A percentile compares a stretch with the other conserved stretches of the same genome.
These are phyloP conservation scores for Populus deltoides DNA, from an alignment of 345 rosid species.

Conservation along the genomic window DNA sequence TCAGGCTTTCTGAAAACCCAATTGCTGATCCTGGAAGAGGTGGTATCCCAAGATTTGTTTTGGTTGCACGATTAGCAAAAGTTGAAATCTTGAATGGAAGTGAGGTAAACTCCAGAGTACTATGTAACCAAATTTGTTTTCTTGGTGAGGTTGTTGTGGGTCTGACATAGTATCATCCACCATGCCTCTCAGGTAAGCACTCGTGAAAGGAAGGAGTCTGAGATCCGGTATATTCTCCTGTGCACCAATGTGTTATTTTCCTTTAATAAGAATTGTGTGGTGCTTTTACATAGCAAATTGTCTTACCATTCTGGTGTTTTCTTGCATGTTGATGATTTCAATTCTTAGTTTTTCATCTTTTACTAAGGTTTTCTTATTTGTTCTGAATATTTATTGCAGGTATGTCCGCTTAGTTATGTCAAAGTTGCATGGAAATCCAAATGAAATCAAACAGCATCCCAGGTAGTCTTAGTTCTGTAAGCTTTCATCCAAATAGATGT, in stretches of 20 bases:
- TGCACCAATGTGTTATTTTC: not conserved
- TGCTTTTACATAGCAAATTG: not conserved
- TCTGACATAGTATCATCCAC: constrained; percentile 9
- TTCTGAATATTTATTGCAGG: constrained; percentile 37
- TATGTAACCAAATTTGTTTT: constrained; percentile 3
- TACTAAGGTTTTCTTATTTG: not conserved
- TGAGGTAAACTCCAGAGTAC: constrained; percentile 57
- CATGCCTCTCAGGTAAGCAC: constrained; percentile 51
- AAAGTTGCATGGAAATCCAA: constrained; percentile 43
- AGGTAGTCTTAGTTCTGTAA: constrained; percentile 42
- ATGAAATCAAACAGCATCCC: constrained; percentile 62
- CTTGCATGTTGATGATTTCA: not conserved
- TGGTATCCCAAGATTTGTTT: constrained; percentile 75
- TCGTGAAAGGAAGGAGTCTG: constrained; percentile 95
- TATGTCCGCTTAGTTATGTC: constrained; percentile 82
- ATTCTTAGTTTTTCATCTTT: not conserved
- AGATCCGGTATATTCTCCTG: constrained; percentile 61
- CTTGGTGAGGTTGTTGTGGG: constrained; percentile 10
- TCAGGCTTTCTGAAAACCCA: constrained; percentile 91
- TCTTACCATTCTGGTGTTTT: not conserved
- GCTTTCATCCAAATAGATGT: not conserved
- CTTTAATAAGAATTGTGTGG: not conserved
- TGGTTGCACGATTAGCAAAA: constrained; percentile 73
- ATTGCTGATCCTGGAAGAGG: constrained; percentile 67
- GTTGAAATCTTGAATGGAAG: constrained; percentile 87